phyloP scores from a whole-genome alignment of 768 basidiomycete species.

The Pulveroboletus sp. region DNA sequence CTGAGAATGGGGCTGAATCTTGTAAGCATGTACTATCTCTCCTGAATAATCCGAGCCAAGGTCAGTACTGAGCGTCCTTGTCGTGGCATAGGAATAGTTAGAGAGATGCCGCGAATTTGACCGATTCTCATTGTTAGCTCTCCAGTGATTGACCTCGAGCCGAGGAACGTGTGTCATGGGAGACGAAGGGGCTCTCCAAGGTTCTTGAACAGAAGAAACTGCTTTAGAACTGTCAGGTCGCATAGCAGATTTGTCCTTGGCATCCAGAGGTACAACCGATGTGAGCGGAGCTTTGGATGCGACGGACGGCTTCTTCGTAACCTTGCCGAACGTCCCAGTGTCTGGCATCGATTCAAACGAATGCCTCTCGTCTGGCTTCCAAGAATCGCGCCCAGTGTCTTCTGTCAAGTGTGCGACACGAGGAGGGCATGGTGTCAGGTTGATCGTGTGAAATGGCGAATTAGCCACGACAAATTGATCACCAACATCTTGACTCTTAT shows the following conservation, averaged over 20 bases:
- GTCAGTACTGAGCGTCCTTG: not conserved
- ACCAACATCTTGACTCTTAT: not conserved
- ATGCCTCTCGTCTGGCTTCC: not conserved
- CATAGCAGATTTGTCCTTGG: conserved; percentile 10
- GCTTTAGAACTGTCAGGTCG: too few species aligned
- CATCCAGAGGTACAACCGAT: conserved; percentile 1
- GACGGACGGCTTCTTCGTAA: not conserved
- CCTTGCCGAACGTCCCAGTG: not conserved
- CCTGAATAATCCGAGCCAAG: conserved; percentile 3
- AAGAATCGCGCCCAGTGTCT: not conserved
- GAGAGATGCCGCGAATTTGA: not conserved
- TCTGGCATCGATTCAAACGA: not conserved
- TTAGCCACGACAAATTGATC: not conserved
- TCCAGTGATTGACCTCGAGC: not conserved
- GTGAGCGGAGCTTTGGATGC: conserved; percentile 10
- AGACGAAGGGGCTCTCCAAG: too few species aligned
- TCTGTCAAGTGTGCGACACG: not conserved
- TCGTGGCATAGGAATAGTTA: not conserved
- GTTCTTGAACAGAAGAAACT: too few species aligned
- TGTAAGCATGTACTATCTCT: not conserved
- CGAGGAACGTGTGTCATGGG: too few species aligned
- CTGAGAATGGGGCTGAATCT: conserved; percentile 11
- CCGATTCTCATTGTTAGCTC: not conserved
- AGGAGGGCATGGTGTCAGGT: conserved; percentile 1
- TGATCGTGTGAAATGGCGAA: conserved; percentile 1